phyloP scores from a whole-genome alignment of 1,139 yeast species.

The Meyerozyma sp. region DNA sequence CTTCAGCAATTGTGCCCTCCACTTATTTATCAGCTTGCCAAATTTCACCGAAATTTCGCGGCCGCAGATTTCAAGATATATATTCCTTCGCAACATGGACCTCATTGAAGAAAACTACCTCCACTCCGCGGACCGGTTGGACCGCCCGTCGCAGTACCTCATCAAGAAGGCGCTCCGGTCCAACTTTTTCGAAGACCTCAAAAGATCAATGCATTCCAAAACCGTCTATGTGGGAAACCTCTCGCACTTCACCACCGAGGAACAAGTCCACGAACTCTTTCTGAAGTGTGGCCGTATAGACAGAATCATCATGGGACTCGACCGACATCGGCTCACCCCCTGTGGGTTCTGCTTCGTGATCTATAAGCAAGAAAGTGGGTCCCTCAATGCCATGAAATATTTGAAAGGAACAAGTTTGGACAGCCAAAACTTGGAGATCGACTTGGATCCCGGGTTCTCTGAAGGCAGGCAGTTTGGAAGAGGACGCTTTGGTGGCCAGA shows the following conservation, averaged over 20 bases:
- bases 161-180: constrained; percentile 64
- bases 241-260: constrained; percentile 87
- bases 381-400: constrained; percentile 76
- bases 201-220: constrained; percentile 56
- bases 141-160: constrained; percentile 72
- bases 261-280: constrained; percentile 83
- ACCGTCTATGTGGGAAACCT: constrained; percentile 85
- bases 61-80: too few species aligned
- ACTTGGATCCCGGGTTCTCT: constrained; percentile 88
- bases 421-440: constrained; percentile 74
- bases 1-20: too few species aligned
- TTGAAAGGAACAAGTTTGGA: constrained; percentile 77
- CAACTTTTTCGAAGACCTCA: constrained; percentile 52
- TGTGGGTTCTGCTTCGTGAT: constrained; percentile 95
- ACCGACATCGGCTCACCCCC: constrained; percentile 81
- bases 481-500: constrained; percentile 87
- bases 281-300: constrained; percentile 73
- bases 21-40: background rate
- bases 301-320: constrained; percentile 88
- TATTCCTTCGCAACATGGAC: constrained; percentile 25
- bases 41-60: background rate
- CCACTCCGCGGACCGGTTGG: constrained; percentile 59
- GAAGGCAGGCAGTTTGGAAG: constrained; percentile 96
- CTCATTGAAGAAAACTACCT: constrained; percentile 52
- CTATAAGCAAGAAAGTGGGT: constrained; percentile 60